These are phyloP conservation scores for Lyophyllum atratum DNA, from an alignment of 768 basidiomycete species.

Conservation along the genomic window DNA sequence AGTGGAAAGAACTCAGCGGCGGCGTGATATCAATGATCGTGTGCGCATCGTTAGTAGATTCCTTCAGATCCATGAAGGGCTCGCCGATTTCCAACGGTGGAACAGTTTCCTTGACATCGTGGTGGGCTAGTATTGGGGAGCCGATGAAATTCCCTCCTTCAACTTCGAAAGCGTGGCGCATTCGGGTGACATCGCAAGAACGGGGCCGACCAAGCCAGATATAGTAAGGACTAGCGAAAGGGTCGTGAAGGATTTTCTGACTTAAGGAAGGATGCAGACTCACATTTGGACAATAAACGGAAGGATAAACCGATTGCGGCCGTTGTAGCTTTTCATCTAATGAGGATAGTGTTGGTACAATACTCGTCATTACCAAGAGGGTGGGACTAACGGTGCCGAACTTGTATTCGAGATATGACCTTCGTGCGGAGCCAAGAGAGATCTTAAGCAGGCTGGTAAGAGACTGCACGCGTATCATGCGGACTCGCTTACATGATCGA, in stretches of 20 bases:
- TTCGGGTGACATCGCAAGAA: slow-evolving; percentile 54
- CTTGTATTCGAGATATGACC: slow-evolving; percentile 76
- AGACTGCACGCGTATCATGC: neutral
- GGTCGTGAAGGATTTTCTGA: neutral
- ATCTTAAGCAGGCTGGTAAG: slow-evolving; percentile 26
- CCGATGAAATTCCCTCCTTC: slow-evolving; percentile 63
- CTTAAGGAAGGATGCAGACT: neutral
- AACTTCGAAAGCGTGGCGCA: slow-evolving; percentile 61
- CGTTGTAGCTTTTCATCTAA: slow-evolving; percentile 69
- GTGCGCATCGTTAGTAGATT: slow-evolving; percentile 17
- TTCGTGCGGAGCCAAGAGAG: slow-evolving; percentile 54
- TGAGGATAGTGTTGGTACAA: neutral
- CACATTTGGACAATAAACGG: slow-evolving; percentile 68
- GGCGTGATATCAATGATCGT: slow-evolving; percentile 49
- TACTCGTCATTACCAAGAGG: neutral
- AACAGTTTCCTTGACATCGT: slow-evolving; percentile 34
- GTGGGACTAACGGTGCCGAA: slow-evolving; percentile 62
- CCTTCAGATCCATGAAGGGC: slow-evolving; percentile 29
- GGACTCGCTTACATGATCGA: slow-evolving; percentile 41
- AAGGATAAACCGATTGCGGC: slow-evolving; percentile 68
- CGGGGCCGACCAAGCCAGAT: slow-evolving; percentile 76
- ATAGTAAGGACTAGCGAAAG: slow-evolving; percentile 57
- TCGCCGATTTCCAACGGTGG: slow-evolving; percentile 45
- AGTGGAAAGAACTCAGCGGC: slow-evolving; percentile 65
- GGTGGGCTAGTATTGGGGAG: slow-evolving; percentile 37